Conservation (phyloP, 2,329 filamentous ascomycete genomes). For the Fusarium kyushuense region DNA sequence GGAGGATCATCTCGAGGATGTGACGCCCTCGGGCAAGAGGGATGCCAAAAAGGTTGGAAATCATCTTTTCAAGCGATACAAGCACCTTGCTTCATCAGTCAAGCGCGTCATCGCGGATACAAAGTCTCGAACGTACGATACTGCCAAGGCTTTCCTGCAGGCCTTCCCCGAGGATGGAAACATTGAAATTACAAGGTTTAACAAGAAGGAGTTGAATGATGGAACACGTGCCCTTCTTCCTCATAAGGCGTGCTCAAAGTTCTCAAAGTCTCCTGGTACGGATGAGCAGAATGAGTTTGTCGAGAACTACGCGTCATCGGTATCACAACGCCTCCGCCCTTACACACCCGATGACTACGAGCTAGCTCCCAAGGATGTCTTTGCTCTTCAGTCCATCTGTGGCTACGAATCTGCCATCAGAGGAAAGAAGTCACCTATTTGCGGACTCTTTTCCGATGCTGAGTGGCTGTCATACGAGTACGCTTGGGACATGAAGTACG, state of each 20-base stretch:
- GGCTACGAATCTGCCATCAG: slow-evolving; percentile 42
- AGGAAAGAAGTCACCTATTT: slow-evolving; percentile 36
- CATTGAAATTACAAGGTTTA: slow-evolving; percentile 35
- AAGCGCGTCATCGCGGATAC: slow-evolving; percentile 43
- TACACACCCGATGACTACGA: slow-evolving; percentile 38
- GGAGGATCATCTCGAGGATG: slow-evolving; percentile 39
- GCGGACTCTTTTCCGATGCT: slow-evolving; percentile 36
- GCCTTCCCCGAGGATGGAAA: slow-evolving; percentile 28
- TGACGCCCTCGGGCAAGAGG: slow-evolving; percentile 39
- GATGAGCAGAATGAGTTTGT: slow-evolving; percentile 38
- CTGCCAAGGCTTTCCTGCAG: slow-evolving; percentile 33
- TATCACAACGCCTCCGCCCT: slow-evolving; percentile 32
- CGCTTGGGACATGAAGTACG: slow-evolving; percentile 46
- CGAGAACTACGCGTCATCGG: slow-evolving; percentile 30
- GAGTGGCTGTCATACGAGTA: slow-evolving; percentile 46
- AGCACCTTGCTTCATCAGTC: slow-evolving; percentile 35
- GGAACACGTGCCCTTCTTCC: slow-evolving; percentile 43
- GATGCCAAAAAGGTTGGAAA: slow-evolving; percentile 36
- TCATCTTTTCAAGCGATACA: slow-evolving; percentile 39
- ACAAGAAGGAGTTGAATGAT: slow-evolving; percentile 38
- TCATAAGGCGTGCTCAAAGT: slow-evolving; percentile 42
- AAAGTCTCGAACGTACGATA: slow-evolving; percentile 43
- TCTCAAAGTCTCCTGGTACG: slow-evolving; percentile 37
- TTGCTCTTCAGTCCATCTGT: slow-evolving; percentile 43
- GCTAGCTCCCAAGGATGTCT: slow-evolving; percentile 38